Percentiles rank a stretch among this genome's conserved stretches.
phyloP scores from a whole-genome alignment of 2,329 filamentous ascomycete species.

The Ascochyta fabae region DNA sequence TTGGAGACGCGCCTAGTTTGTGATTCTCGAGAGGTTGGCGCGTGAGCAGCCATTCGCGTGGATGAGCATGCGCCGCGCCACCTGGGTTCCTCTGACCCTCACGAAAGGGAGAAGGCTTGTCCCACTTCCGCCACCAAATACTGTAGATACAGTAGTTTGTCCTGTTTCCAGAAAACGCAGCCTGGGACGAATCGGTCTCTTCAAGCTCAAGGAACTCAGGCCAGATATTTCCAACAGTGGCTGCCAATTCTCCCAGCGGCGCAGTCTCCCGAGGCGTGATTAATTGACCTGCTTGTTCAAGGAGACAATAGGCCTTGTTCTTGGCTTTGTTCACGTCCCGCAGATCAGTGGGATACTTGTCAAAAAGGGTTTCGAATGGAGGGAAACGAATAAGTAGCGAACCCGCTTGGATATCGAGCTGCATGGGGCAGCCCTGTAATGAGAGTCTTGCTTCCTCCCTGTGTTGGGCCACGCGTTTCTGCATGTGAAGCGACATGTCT shows the following conservation, averaged over 20 bases:
- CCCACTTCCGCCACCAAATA: constrained; percentile 36
- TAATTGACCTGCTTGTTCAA: constrained; percentile 58
- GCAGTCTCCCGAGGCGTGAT: constrained; percentile 57
- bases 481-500: constrained; percentile 53
- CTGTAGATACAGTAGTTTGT: constrained; percentile 29
- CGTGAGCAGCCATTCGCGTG: constrained; percentile 35
- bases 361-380: constrained; percentile 27
- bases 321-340: constrained; percentile 29
- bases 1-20: neutral
- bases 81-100: neutral
- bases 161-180: neutral
- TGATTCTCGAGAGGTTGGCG: constrained; percentile 30
- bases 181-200: neutral
- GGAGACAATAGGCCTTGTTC: constrained; percentile 50
- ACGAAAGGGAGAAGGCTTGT: constrained; percentile 21
- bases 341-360: constrained; percentile 19
- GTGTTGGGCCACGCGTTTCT: constrained; percentile 58
- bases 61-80: constrained; percentile 9
- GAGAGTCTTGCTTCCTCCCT: constrained; percentile 63
- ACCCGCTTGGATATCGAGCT: constrained; percentile 51
- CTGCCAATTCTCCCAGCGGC: constrained; percentile 52
- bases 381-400: constrained; percentile 42
- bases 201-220: constrained; percentile 27
- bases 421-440: constrained; percentile 56
- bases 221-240: constrained; percentile 53